These are phyloP conservation scores for Castanopsis chinensis DNA, from an alignment of 306 rosid genomes.

Conservation along the genomic window DNA sequence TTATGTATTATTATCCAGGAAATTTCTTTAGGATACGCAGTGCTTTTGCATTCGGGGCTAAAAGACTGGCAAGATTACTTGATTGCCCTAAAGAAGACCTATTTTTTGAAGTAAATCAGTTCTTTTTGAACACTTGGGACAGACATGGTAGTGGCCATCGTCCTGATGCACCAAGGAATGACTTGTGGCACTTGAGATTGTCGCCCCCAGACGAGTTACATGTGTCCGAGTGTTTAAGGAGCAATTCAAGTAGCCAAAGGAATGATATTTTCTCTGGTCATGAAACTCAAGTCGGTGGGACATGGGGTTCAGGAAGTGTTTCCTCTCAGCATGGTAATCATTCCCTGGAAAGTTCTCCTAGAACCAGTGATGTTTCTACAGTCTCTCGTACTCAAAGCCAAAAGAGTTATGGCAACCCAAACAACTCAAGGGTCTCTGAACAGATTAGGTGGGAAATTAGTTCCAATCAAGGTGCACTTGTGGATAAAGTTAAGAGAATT, in stretches of 20 bases:
- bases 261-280: conserved; percentile 41
- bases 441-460: conserved; percentile 50
- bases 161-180: conserved; percentile 85
- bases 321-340: conserved; percentile 55
- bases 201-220: conserved; percentile 47
- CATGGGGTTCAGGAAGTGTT: conserved; percentile 34
- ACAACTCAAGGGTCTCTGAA: conserved; percentile 46
- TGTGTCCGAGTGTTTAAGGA: conserved; percentile 51
- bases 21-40: conserved; percentile 98
- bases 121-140: conserved; percentile 94
- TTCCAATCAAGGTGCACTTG: conserved; percentile 39
- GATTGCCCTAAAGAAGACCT: conserved; percentile 85
- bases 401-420: conserved; percentile 51
- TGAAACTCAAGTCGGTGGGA: conserved; percentile 41
- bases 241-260: conserved; percentile 41
- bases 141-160: conserved; percentile 97
- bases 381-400: conserved; percentile 47
- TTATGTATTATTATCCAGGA: conserved; percentile 51
- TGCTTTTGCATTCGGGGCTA: conserved; percentile 96
- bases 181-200: conserved; percentile 48
- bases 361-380: conserved; percentile 45
- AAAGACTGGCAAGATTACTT: conserved; percentile 76
- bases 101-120: conserved; percentile 75
- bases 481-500: conserved; percentile 59
- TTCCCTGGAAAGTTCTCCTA: conserved; percentile 41